A percentile compares a stretch with the other conserved stretches of the same genome.
These are phyloP conservation scores for Pyrenochaeta sp. DNA, from an alignment of 2,329 filamentous ascomycete genomes.

Conservation along the genomic window DNA sequence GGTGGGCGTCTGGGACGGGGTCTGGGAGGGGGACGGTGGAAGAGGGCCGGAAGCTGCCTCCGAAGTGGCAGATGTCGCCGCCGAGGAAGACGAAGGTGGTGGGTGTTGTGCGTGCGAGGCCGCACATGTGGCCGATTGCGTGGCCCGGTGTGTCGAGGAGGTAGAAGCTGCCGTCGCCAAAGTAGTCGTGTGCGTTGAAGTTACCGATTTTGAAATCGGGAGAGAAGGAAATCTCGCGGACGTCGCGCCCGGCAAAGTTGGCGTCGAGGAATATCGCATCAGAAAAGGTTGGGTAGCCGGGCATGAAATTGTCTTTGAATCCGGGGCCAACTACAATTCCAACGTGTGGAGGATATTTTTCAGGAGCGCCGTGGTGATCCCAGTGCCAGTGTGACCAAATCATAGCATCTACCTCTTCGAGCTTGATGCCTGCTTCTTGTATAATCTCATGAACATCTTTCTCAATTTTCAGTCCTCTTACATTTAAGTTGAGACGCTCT, in stretches of 20 bases:
- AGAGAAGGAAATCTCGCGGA: conserved; percentile 13
- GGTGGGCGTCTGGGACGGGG: conserved; percentile 11
- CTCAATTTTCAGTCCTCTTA: conserved; percentile 17
- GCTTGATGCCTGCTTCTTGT: conserved; percentile 18
- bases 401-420: conserved; percentile 43
- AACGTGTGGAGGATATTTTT: conserved; percentile 54
- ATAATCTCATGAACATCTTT: conserved; percentile 31
- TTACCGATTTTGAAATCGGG: conserved; percentile 43
- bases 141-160: conserved; percentile 62
- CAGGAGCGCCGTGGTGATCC: conserved; percentile 61
- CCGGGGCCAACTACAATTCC: conserved; percentile 62
- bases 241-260: conserved; percentile 8
- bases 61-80: conserved; percentile 26
- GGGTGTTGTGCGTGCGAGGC: conserved; percentile 50
- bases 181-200: conserved; percentile 60
- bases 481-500: conserved; percentile 18
- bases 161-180: conserved; percentile 63
- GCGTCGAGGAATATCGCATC: conserved; percentile 17
- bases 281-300: conserved; percentile 53
- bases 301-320: conserved; percentile 55
- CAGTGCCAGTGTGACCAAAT: conserved; percentile 55
- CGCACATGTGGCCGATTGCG: conserved; percentile 57
- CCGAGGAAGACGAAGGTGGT: conserved; percentile 28
- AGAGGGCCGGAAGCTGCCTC: conserved; percentile 23
- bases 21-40: conserved; percentile 11